Conservation (phyloP, 2,329 filamentous ascomycete species). For the Rachicladosporium sp. region DNA sequence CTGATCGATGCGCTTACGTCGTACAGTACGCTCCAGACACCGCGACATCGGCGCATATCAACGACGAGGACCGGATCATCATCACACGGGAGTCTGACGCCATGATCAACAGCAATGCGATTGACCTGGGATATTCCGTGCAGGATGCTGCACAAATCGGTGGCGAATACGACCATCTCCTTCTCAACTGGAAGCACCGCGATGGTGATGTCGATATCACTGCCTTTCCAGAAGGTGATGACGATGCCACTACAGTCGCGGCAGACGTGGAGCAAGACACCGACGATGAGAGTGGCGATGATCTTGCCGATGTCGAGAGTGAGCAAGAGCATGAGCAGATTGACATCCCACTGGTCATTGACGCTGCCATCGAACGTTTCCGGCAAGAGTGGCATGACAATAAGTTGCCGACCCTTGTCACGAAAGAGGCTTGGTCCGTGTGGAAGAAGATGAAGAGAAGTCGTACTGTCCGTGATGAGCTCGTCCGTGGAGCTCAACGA, state of each 20-base stretch:
- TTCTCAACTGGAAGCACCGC: slow-evolving; percentile 11
- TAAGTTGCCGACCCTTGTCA: slow-evolving; percentile 36
- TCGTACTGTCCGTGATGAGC: slow-evolving; percentile 24
- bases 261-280: slow-evolving; percentile 11
- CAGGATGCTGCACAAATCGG: slow-evolving; percentile 3
- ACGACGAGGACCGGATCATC: slow-evolving; percentile 7
- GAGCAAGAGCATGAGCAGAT: slow-evolving; percentile 25
- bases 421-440: slow-evolving; percentile 45
- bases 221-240: slow-evolving; percentile 4
- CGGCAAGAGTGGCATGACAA: slow-evolving; percentile 43
- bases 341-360: slow-evolving; percentile 41
- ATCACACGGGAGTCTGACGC: slow-evolving; percentile 19
- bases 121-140: slow-evolving; percentile 7
- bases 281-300: slow-evolving; percentile 18
- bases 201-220: slow-evolving; percentile 12
- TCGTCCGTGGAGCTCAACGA: slow-evolving; percentile 34
- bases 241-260: slow-evolving; percentile 4
- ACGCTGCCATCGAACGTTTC: slow-evolving; percentile 40
- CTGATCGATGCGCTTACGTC: neutral
- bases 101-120: slow-evolving; percentile 9
- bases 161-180: slow-evolving; percentile 16
- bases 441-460: slow-evolving; percentile 48
- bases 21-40: neutral
- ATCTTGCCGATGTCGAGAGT: slow-evolving; percentile 38
- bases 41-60: no score